Percentiles rank a stretch among this genome's conserved stretches.
Conservation (phyloP, 306 rosid genomes). For the Medicago ruthenica region DNA sequence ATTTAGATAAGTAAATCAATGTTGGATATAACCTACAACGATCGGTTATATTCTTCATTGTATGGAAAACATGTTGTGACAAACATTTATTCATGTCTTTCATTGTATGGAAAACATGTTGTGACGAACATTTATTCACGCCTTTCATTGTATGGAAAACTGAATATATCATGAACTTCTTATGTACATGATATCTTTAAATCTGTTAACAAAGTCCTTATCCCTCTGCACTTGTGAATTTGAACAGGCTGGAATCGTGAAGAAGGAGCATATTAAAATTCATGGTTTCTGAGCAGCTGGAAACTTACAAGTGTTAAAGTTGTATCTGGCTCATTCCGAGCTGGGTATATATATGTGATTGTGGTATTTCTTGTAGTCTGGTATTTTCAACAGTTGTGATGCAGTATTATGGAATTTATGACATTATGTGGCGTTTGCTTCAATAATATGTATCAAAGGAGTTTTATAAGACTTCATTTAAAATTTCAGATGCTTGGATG, state of each 20-base stretch:
- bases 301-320: slow-evolving; percentile 33
- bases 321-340: slow-evolving; percentile 37
- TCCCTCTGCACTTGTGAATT: background rate
- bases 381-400: slow-evolving; percentile 44
- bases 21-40: background rate
- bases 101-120: background rate
- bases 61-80: background rate
- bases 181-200: background rate
- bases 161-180: background rate
- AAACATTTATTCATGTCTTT: background rate
- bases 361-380: slow-evolving; percentile 40
- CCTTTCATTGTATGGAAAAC: background rate
- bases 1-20: background rate
- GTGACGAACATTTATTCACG: background rate
- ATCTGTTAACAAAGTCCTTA: background rate
- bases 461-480: slow-evolving; percentile 22
- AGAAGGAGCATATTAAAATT: slow-evolving; percentile 77
- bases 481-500: slow-evolving; percentile 1
- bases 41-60: background rate
- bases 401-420: slow-evolving; percentile 52
- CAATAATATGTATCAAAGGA: slow-evolving; percentile 38
- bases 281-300: slow-evolving; percentile 72
- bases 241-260: slow-evolving; percentile 81
- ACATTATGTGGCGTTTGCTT: slow-evolving; percentile 37
- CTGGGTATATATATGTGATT: slow-evolving; percentile 37